A percentile compares a stretch with the other conserved stretches of the same genome.
Evolutionary conservation across 257 asterid species (phyloP).

Genomic region (Penstemon eatonii): DNA sequence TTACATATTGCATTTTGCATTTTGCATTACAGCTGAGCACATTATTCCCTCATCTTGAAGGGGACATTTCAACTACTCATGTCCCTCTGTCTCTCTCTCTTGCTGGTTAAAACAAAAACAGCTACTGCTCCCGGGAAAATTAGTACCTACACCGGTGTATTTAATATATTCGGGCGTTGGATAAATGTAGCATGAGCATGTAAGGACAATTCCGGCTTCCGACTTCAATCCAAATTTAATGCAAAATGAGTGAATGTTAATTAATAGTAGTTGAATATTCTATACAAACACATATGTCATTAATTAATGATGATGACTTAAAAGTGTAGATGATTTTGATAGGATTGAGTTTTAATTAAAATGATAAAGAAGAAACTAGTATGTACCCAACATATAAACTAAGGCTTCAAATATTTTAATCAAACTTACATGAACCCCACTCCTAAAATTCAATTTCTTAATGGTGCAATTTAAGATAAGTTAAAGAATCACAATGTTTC

Average conservation of each 20-base stretch:
- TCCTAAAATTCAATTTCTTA: not conserved
- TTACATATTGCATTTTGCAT: not conserved
- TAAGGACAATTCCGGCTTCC: too few relatives aligned
- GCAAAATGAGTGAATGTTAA: not conserved
- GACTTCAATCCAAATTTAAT: not conserved
- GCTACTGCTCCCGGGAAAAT: too few relatives aligned
- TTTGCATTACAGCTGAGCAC: conserved; percentile 12
- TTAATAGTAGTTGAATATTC: not conserved
- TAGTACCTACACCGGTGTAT: too few relatives aligned
- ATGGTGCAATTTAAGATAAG: not conserved
- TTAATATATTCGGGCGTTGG: too few relatives aligned
- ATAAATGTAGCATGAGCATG: too few relatives aligned
- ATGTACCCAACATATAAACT: not conserved
- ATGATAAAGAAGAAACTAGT: too few relatives aligned
- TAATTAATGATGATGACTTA: too few relatives aligned
- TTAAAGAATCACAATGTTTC: not conserved
- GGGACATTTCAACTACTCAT: conserved; percentile 32
- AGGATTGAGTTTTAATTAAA: not conserved
- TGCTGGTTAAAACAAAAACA: not conserved
- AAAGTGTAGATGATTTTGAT: not conserved
- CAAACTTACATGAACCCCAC: not conserved
- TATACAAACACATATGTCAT: not conserved
- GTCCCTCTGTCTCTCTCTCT: not conserved
- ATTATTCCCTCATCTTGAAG: conserved; percentile 12
- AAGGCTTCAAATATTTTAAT: not conserved